phyloP scores from a whole-genome alignment of 495 filamentous ascomycete genomes.

The Lepraria neglecta region DNA sequence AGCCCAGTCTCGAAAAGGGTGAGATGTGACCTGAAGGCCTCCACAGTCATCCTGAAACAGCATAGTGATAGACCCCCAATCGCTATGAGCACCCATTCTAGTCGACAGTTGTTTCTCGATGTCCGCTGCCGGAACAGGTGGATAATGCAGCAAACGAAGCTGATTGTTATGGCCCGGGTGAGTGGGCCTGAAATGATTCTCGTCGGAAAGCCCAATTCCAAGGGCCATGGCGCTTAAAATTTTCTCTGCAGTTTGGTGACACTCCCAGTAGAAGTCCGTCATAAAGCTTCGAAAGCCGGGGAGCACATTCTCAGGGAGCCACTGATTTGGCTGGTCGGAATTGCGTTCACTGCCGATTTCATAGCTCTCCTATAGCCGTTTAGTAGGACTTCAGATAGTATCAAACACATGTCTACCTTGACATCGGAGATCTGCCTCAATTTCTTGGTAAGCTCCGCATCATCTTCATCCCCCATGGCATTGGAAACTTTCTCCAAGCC shows the following conservation, averaged over 20 bases:
- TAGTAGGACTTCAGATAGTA: not conserved
- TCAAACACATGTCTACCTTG: conserved; percentile 30
- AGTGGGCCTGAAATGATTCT: conserved; percentile 46
- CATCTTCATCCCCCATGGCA: conserved; percentile 46
- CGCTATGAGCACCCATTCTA: conserved; percentile 50
- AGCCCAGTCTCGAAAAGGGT: not conserved
- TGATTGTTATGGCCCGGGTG: conserved; percentile 57
- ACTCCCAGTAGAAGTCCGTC: conserved; percentile 51
- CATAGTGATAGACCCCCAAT: conserved; percentile 47
- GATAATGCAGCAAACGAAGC: conserved; percentile 61
- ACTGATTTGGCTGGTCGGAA: conserved; percentile 54
- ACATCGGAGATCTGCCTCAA: conserved; percentile 39
- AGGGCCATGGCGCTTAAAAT: conserved; percentile 48
- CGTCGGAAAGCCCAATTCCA: conserved; percentile 46
- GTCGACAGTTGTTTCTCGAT: conserved; percentile 40
- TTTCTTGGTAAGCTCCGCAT: conserved; percentile 31
- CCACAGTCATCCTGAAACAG: conserved; percentile 49
- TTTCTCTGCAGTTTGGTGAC: conserved; percentile 40
- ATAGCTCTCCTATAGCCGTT: conserved; percentile 51
- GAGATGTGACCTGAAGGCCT: conserved; percentile 35
- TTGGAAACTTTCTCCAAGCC: conserved; percentile 62
- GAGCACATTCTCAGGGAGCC: conserved; percentile 52
- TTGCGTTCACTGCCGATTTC: conserved; percentile 59
- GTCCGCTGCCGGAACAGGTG: conserved; percentile 46
- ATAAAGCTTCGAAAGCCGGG: conserved; percentile 57